Base-by-base conservation (phyloP, 2,329 filamentous ascomycete genomes). In the Penicillium sp. region DNA sequence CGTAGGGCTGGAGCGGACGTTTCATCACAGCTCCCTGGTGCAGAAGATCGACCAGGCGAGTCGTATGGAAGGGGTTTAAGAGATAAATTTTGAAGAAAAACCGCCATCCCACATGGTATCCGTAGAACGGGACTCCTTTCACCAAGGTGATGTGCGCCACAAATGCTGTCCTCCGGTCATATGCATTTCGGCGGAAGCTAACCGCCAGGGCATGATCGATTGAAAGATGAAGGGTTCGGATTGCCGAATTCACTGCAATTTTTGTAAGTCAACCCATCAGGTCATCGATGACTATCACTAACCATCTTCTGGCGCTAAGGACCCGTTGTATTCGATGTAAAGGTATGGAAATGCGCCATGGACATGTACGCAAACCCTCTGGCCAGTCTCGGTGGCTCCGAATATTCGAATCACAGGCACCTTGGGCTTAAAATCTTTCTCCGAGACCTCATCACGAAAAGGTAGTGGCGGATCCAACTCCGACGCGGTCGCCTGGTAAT, bases 261-360 rank as follows among this genome's bases (percentile, higher is more conserved):
- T 29, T 18, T 3, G 53, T 54, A 65, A 65, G 37, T 63, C 45
- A 50, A 54, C 38, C 40, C 16, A 45, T 50, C 32, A 31, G 22
- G 38, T 38, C 38, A 20, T 11, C 22, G 24, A 49, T 22, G 45
- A 35, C 13, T 31, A 20, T 24, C 40, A 50, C 83, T 70, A 74
- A 92, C 90, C 89, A 71, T 87, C 82, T 60, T 89, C 82, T 10
- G 81, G 78, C 39, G 80, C 81, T 58, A 94, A 73, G 64, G 82
- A 83, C 22, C 89, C 92, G 46, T 82, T 79, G 72, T 96, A 96
- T 72, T 93, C 88, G 54, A 99, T 81, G 71, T 92, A 97, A n/a
- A 97, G 79, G 70, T 99, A 99, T 1, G 94, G 94, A 67, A 99
- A 92, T 22, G 90, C 92, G 58, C 95, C 94, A 74, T 97, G 94